Evolutionary conservation across 495 filamentous ascomycete genomes (phyloP).

Genomic region (Diplogelasinospora grovesii): DNA sequence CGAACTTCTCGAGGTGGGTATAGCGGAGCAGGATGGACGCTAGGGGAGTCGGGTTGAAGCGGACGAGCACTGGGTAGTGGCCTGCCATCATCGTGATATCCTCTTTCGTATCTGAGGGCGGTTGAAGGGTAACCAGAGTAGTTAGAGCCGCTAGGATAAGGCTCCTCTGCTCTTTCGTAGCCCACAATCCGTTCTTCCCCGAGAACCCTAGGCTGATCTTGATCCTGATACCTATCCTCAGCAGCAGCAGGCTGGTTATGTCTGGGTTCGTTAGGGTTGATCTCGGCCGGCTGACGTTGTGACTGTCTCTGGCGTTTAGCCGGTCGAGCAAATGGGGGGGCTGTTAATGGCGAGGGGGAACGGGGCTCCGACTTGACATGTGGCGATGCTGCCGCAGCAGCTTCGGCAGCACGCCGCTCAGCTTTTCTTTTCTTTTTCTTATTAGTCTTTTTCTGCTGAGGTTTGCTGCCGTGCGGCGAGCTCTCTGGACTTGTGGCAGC

Average conservation of each 20-base stretch:
- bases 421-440: slow-evolving; percentile 48
- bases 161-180: slow-evolving; percentile 20
- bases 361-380: slow-evolving; percentile 83
- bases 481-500: slow-evolving; percentile 44
- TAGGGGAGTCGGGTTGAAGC: slow-evolving; percentile 37
- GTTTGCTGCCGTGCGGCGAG: slow-evolving; percentile 37
- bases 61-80: slow-evolving; percentile 41
- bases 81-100: slow-evolving; percentile 29
- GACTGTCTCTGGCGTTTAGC: slow-evolving; percentile 47
- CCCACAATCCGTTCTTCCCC: slow-evolving; percentile 21
- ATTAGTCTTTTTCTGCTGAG: slow-evolving; percentile 37
- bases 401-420: slow-evolving; percentile 32
- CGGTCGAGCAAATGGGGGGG: slow-evolving; percentile 43
- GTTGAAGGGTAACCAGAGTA: too few species aligned
- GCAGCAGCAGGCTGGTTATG: slow-evolving; percentile 20
- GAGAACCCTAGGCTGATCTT: slow-evolving; percentile 14
- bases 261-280: slow-evolving; percentile 37
- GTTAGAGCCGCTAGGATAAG: too few species aligned
- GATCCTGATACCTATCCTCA: slow-evolving; percentile 21
- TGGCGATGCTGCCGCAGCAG: slow-evolving; percentile 34
- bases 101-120: slow-evolving; percentile 30
- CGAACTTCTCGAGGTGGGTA: slow-evolving; percentile 40
- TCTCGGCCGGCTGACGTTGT: slow-evolving; percentile 34
- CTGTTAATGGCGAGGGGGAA: slow-evolving; percentile 68
- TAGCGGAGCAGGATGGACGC: slow-evolving; percentile 39